Conservation (phyloP, 2,329 filamentous ascomycete genomes). For the Fusarium annulatum region DNA sequence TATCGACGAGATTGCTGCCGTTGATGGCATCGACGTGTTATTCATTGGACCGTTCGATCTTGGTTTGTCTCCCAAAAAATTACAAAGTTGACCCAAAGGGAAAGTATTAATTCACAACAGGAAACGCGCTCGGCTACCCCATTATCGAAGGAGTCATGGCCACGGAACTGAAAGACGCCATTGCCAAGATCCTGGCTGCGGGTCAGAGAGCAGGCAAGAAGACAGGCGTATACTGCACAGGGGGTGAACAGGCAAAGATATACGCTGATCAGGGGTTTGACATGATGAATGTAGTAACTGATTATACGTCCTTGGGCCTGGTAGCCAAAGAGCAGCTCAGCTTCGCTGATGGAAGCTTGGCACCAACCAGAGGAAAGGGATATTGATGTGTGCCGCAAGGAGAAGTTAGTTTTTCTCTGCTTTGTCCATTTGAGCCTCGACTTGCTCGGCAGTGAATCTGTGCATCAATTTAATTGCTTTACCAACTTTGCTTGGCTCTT, state of each 20-base stretch:
- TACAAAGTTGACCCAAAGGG: neutral
- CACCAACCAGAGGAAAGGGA: constrained; percentile 52
- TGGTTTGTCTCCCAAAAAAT: constrained; percentile 48
- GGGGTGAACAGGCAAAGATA: constrained; percentile 64
- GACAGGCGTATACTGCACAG: constrained; percentile 69
- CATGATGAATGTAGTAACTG: constrained; percentile 69
- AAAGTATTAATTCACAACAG: constrained; percentile 39
- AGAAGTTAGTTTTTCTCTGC: constrained; percentile 52
- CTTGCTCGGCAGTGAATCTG: constrained; percentile 74
- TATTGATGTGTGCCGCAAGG: constrained; percentile 49
- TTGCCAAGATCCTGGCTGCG: constrained; percentile 67
- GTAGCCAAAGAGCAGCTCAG: constrained; percentile 59
- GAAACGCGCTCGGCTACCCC: constrained; percentile 70
- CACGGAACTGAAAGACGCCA: constrained; percentile 68
- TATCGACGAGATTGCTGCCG: constrained; percentile 70
- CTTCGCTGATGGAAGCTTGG: constrained; percentile 56
- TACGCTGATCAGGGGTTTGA: constrained; percentile 69
- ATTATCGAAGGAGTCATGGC: constrained; percentile 70
- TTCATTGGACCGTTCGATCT: constrained; percentile 76
- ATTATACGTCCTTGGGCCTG: constrained; percentile 63
- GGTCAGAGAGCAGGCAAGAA: constrained; percentile 73
- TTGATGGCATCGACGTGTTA: constrained; percentile 70
- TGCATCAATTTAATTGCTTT: constrained; percentile 81
- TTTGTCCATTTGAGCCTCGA: constrained; percentile 75
- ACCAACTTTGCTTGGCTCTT: constrained; percentile 64